phyloP scores from a whole-genome alignment of 176 grass and related monocot species.

The Paspalum vaginatum region DNA sequence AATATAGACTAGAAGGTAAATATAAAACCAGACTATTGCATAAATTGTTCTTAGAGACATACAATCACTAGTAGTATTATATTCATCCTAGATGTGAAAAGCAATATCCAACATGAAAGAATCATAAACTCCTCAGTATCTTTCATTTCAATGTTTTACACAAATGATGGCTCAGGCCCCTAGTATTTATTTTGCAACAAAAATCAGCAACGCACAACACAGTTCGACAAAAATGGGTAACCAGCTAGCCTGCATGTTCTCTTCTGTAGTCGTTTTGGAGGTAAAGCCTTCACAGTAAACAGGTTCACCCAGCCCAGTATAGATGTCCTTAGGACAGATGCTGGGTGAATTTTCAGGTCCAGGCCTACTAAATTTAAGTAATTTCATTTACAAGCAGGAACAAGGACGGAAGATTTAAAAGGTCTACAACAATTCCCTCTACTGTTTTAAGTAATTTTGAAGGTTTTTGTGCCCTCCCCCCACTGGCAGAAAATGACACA shows the following conservation, averaged over 20 bases:
- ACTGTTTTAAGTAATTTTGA: no score
- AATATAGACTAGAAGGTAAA: neutral
- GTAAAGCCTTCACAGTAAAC: neutral
- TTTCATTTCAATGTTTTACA: conserved; percentile 21
- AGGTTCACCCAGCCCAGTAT: neutral
- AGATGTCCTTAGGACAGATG: neutral
- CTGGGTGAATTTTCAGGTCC: neutral
- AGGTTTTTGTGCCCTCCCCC: no score
- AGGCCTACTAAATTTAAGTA: neutral
- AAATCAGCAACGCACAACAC: neutral
- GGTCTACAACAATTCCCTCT: no score
- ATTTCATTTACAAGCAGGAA: conserved; percentile 12
- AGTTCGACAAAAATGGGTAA: neutral
- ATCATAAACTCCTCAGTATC: no score
- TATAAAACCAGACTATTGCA: no score
- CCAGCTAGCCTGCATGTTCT: neutral
- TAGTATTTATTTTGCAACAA: neutral
- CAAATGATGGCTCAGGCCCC: neutral
- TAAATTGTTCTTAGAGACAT: no score
- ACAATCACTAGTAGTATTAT: no score
- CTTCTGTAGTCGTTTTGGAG: neutral
- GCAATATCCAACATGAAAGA: no score
- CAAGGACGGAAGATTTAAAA: neutral
- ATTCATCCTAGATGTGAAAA: no score
- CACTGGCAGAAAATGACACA: no score